Evolutionary conservation across 345 rosid genomes (phyloP), one percentile per base, ranked within the genome.

Genomic region (Carallia brachiata): DNA sequence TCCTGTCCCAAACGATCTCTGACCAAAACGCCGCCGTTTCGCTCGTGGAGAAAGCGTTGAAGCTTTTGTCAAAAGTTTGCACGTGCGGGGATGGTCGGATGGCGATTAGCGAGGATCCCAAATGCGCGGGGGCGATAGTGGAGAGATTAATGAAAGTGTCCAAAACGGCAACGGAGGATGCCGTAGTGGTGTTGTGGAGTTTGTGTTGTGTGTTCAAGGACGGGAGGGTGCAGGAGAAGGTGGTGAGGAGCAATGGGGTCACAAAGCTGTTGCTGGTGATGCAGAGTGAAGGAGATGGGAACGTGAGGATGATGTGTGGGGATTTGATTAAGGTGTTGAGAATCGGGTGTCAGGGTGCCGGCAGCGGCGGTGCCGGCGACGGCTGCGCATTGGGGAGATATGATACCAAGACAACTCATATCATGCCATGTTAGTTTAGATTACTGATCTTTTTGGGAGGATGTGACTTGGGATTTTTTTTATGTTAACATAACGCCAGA

Each of bases 351-450:
- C 70, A 65, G 7, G 54, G 52, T 16, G 77, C 71, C 7, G 10
- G 44, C 44, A 39, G 19, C 27, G 27, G 27, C 58, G 59, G 53
- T 19, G 78, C 70, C 6, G 32, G 5, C 15, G 8, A 10, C 13
- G 31, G 50, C 10, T 62, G 65, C 0, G 66, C 4, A 34, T 23
- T 75, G 44, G 77, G 61, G 34, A 62, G 77, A 58, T 82, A 81
- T 30, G 77, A 82, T 17, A 82, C 84, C 19, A 82, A 67, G 53
- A 82, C 85, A 30, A 71, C 84, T 4, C 84, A 84, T 70, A 84
- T 84, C 75, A 77, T 75, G 81, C 88, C 85, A 30, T 82, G 75
- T 65, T 84, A 80, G 67, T 4, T 2, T 8, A 61, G 48, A 4
- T 28, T 40, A 5, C 30, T 7, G 1, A 2, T 44, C 8, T 60